Base-by-base conservation (phyloP, 192 early-diverging fungal genomes). In the Coemansia sp. region DNA sequence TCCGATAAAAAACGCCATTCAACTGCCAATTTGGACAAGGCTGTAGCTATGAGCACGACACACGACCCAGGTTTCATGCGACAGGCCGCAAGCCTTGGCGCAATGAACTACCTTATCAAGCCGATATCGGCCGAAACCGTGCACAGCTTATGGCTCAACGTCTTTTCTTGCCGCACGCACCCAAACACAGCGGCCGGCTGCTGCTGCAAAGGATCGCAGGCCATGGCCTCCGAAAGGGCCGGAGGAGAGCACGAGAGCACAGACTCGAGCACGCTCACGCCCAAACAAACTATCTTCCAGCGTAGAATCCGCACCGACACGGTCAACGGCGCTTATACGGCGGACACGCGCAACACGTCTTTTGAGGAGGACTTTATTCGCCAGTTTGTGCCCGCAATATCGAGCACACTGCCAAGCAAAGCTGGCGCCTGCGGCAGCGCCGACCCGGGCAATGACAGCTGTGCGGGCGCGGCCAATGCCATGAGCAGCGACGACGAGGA, bases 281-380 rank as follows among this genome's bases (percentile, higher is more conserved):
- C 69, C 19, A 69, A 78, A 34, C 65, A 78, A 55, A 42, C 62
- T 1, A 68, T 72, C 23, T 78, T 78, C 55, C 75, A 78, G 61
- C 71, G 71, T 34, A 67, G 76, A 65, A 79, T 79, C 72, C 76
- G 76, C 27, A 60, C 71, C 39, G 64, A 72, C 39, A 65, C 76
- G 5, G 45, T 64, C 23, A 72, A 72, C 45, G 71, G 71, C 25
- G 58, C 76, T 0, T 63, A 47, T 22, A 75, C 78, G 6, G 71
- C 78, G 2, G 78, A 81, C 54, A 58, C 62, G 14, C 71, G 78
- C 58, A 81, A 81, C 46, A 20, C 72, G 22, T 56, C 71, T 9
- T 81, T 81, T 64, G 78, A 81, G 42, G 73, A 74, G 35, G 78
- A 81, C 68, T 81, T 81, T 75, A 75, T 81, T 45, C 71, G 78